Evolutionary conservation across 2,329 filamentous ascomycete genomes (phyloP), one percentile per base, ranked within the genome.

Genomic region (Claviceps paspali): DNA sequence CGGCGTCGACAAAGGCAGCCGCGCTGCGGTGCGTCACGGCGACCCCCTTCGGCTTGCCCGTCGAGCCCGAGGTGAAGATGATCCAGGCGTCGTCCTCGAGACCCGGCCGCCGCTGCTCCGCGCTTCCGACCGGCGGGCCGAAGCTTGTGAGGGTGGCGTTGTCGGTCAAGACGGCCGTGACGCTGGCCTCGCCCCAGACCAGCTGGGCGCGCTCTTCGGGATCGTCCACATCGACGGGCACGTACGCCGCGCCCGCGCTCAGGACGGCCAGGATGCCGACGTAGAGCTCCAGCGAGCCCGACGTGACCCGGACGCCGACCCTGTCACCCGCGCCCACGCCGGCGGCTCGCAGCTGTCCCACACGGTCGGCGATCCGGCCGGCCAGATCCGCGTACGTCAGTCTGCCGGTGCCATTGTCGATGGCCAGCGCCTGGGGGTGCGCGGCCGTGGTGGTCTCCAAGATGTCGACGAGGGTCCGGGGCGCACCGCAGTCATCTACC

Each of bases 11-110:
- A 36, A 50, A 49, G 26, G 46, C 46, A 10, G 46, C 46, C 0
- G 46, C 46, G 23, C 47, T 49, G 23, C 45, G 41, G 27, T 51
- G 47, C 2, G 43, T 45, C 22, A 50, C 43, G 3, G 47, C 39
- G 8, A 47, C 47, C 10, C 49, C 49, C 29, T 51, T 51, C 3
- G 49, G 47, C 37, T 47, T 47, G 5, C 45, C 47, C 3, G 45
- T 47, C 7, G 40, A 43, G 5, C 45, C 47, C 8, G 47, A 47
- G 6, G 49, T 51, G 33, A 47, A 49, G 23, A 51, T 50, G 27
- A 50, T 45, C 46, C 46, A 48, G 9, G 46, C 46, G 19, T 48
- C 46, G 29, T 48, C 35, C 9, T 45, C 44, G 7, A 35, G 32
- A 2, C 27, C 21, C 6, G 46, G 46, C 3, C 30, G 34, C 5